These are phyloP conservation scores for Coemansia sp. DNA, from an alignment of 192 early-diverging fungal genomes.

Conservation along the genomic window DNA sequence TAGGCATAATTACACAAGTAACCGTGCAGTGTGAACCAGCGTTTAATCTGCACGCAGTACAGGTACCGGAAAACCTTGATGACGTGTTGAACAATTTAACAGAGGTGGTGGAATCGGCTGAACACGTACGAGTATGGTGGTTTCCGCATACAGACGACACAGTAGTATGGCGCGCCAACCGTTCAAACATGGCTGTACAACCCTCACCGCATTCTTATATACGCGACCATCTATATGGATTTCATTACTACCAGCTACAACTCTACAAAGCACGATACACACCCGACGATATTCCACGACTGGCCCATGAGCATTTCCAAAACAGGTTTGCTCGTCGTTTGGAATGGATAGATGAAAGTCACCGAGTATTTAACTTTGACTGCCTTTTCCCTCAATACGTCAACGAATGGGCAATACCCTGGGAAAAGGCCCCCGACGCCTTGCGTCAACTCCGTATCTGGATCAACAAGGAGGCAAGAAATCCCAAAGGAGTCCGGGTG, in stretches of 20 bases:
- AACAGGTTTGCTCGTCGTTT: conserved; percentile 51
- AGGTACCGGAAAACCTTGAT: conserved; percentile 62
- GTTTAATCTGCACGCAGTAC: conserved; percentile 68
- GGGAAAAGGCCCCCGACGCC: conserved; percentile 59
- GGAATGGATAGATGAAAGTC: conserved; percentile 64
- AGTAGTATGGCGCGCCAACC: conserved; percentile 69
- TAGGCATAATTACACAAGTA: conserved; percentile 70
- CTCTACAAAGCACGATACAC: conserved; percentile 61
- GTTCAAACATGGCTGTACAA: conserved; percentile 49
- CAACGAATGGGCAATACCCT: conserved; percentile 77
- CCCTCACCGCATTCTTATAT: conserved; percentile 15
- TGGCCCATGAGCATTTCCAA: conserved; percentile 61
- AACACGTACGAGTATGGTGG: conserved; percentile 80
- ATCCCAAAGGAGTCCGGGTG: conserved; percentile 55
- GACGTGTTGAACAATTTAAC: conserved; percentile 58
- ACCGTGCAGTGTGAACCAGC: conserved; percentile 67
- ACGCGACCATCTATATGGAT: conserved; percentile 34
- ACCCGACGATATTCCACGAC: conserved; percentile 51
- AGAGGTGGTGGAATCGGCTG: conserved; percentile 60
- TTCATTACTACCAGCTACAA: conserved; percentile 57
- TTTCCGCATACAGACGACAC: conserved; percentile 74
- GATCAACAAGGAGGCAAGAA: conserved; percentile 48
- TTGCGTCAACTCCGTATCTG: conserved; percentile 58
- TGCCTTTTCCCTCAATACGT: conserved; percentile 72
- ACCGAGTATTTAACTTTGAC: conserved; percentile 69